Evolutionary conservation across 2,329 filamentous ascomycete species (phyloP), one percentile per base, ranked within the genome.

Genomic region (Fonsecaea pedrosoi): DNA sequence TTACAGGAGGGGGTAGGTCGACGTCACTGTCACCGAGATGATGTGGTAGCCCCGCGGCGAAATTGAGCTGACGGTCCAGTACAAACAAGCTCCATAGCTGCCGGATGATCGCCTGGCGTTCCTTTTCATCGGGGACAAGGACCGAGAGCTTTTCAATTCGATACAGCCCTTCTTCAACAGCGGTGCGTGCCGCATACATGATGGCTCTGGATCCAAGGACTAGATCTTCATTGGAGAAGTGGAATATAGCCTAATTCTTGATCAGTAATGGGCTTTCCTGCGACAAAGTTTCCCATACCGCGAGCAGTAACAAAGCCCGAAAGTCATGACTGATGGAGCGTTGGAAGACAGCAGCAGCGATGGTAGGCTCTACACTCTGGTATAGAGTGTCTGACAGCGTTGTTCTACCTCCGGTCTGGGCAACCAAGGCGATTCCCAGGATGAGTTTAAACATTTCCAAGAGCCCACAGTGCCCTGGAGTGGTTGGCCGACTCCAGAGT

Each of bases 11-110:
- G 12, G 62, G 62, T 21, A 64, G 42, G 32, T 64, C 62, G 25
- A 64, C 54, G 25, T 64, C 62, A n/a, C 30, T n/a, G n/a, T 64
- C 62, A 50, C 53, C 60, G n/a, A 64, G 37, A 45, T 59, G 62
- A 25, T 64, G 45, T 9, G 62, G 62, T 13, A 64, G 18, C 34
- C 62, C 62, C 1, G 62, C 62, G 8, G 62, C 62, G 48, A 64
- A 64, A 32, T 64, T 64, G 42, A 64, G 60, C 21, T 64, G 62
- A n/a, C 62, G 40, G 37, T 64, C 62, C 18, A 64, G 37, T 15
- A 48, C 55, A 21, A 59, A 60, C 35, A 64, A 38, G 34, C 55
- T 59, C 62, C 62, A 64, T 9, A 64, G 40, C 18, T 59, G 62
- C 30, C 55, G 62, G 45, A 64, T 54, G 12, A 59, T 40, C n/a